Evolutionary conservation across 179 eudicot genomes (phyloP).

Genomic region (Amaranthus tricolor): DNA sequence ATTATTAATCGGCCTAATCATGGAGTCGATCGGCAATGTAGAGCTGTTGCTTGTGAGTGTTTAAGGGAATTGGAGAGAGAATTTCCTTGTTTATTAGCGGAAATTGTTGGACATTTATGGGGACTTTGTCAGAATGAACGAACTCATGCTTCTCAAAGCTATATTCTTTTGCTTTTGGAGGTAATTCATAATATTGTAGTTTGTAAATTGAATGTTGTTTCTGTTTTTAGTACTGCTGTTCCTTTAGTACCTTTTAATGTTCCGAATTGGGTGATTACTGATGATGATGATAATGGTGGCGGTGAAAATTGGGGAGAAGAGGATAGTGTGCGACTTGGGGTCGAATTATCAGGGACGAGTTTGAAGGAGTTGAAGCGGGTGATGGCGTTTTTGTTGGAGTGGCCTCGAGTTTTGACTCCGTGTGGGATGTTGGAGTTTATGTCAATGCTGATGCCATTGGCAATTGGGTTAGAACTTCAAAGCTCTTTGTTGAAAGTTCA

Average conservation of each 20-base stretch:
- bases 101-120: slow-evolving; percentile 68
- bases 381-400: slow-evolving; percentile 75
- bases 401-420: slow-evolving; percentile 62
- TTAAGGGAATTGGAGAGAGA: slow-evolving; percentile 80
- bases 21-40: slow-evolving; percentile 64
- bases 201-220: slow-evolving; percentile 38
- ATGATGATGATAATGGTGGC: slow-evolving; percentile 21
- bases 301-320: slow-evolving; percentile 22
- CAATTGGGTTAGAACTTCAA: slow-evolving; percentile 67
- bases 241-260: slow-evolving; percentile 74
- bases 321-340: slow-evolving; percentile 24
- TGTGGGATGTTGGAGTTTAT: slow-evolving; percentile 73
- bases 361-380: slow-evolving; percentile 70
- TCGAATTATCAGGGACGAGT: slow-evolving; percentile 33
- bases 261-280: slow-evolving; percentile 44
- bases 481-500: slow-evolving; percentile 80
- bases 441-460: slow-evolving; percentile 58
- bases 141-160: slow-evolving; percentile 70
- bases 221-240: slow-evolving; percentile 41
- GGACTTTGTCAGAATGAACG: slow-evolving; percentile 73
- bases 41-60: slow-evolving; percentile 82
- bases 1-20: slow-evolving; percentile 81
- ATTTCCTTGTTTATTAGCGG: slow-evolving; percentile 63
- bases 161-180: slow-evolving; percentile 49
- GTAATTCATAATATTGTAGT: slow-evolving; percentile 47